These are phyloP conservation scores for Aspergillus neotritici DNA, from an alignment of 2,329 filamentous ascomycete genomes.

Conservation along the genomic window DNA sequence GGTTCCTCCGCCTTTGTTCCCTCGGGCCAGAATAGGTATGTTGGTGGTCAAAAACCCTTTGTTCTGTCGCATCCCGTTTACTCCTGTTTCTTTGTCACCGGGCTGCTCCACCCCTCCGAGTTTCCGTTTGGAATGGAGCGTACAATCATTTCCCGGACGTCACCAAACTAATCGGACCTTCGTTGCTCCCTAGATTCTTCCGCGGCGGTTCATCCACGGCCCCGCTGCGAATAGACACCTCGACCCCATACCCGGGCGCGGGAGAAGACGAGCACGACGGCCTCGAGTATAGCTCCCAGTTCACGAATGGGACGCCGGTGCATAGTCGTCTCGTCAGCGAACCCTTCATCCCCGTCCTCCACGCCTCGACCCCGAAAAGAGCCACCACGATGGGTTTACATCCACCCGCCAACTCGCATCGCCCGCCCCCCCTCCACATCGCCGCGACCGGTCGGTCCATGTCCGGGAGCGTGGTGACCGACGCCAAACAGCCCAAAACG, in stretches of 20 bases:
- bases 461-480: constrained; percentile 22
- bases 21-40: constrained; percentile 39
- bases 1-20: constrained; percentile 27
- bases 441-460: constrained; percentile 35
- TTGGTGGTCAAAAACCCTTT: constrained; percentile 5
- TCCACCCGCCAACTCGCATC: constrained; percentile 26
- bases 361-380: constrained; percentile 55
- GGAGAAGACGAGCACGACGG: constrained; percentile 26
- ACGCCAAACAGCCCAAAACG: constrained; percentile 44
- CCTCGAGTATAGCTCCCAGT: constrained; percentile 22
- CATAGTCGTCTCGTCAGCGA: constrained; percentile 41
- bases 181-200: constrained; percentile 33
- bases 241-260: constrained; percentile 18
- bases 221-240: constrained; percentile 30
- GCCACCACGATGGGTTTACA: constrained; percentile 43
- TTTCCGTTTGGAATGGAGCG: constrained; percentile 8
- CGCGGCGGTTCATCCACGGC: constrained; percentile 31
- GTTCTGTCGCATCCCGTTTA: constrained; percentile 4
- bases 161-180: constrained; percentile 24
- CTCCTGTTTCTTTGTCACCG: constrained; percentile 3
- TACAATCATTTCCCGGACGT: constrained; percentile 17
- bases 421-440: constrained; percentile 41
- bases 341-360: constrained; percentile 56
- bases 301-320: constrained; percentile 34
- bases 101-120: constrained; percentile 1